Percentiles rank a stretch among this genome's conserved stretches.
phyloP scores from a whole-genome alignment of 208 protist species.

The Wallacemonas sp. region DNA sequence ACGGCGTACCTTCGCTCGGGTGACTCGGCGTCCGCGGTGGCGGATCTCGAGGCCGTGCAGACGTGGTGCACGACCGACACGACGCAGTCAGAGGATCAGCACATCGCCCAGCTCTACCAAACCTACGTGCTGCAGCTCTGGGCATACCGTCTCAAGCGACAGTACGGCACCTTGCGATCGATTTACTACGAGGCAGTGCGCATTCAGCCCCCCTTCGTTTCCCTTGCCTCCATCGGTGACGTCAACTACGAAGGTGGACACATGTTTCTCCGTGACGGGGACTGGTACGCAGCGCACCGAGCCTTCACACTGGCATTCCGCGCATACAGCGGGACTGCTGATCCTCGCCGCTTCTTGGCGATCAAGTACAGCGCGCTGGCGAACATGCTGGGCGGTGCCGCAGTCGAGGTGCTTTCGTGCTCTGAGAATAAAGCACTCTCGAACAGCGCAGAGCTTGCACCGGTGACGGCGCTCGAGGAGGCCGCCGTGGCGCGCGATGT shows the following conservation, averaged over 20 bases:
- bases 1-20: constrained; percentile 21
- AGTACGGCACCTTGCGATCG: constrained; percentile 68
- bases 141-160: constrained; percentile 77
- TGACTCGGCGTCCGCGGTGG: constrained; percentile 18
- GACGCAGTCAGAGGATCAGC: constrained; percentile 34
- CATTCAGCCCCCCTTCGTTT: constrained; percentile 15
- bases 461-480: constrained; percentile 88
- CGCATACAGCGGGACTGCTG: constrained; percentile 93
- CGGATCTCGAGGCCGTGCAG: constrained; percentile 71
- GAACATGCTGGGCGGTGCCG: constrained; percentile 76
- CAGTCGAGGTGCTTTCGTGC: constrained; percentile 94
- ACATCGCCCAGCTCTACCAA: constrained; percentile 33
- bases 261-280: constrained; percentile 79
- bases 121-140: constrained; percentile 92
- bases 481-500: constrained; percentile 55
- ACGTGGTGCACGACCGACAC: constrained; percentile 65
- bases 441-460: constrained; percentile 87
- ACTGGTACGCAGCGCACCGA: constrained; percentile 90
- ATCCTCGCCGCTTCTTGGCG: constrained; percentile 70
- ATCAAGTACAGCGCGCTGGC: constrained; percentile 94
- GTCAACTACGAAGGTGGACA: constrained; percentile 40
- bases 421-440: constrained; percentile 92
- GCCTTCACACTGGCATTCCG: constrained; percentile 94
- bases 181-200: constrained; percentile 33
- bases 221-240: not conserved